Base-by-base conservation (phyloP, 2,329 filamentous ascomycete species). In the Cladosporium sp. region DNA sequence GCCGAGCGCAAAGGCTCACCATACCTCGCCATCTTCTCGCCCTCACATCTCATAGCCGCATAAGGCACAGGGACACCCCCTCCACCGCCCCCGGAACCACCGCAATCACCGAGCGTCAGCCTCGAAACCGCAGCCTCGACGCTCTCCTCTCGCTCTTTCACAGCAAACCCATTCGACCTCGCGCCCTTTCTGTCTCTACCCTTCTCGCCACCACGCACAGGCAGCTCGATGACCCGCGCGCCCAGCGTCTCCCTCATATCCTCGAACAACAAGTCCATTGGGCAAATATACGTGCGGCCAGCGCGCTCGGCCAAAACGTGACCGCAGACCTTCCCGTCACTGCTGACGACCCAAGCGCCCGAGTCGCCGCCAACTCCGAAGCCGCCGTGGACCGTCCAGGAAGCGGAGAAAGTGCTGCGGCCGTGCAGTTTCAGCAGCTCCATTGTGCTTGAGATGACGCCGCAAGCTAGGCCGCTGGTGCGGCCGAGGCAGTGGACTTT, bases 291-390 rank as follows among this genome's bases (percentile, higher is more conserved):
- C 0, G 90, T 90, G 4, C 89, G 84, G 37, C 82, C 82, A 11
- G 54, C 52, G 63, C 88, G 92, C 54, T 84, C 82, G 0, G 92
- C 92, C 11, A 97, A 77, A 0, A 97, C 88, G 61, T 96, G 92
- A 0, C 92, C 92, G 59, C 89, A 93, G 3, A 96, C 82, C 32
- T 84, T 80, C 1, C 89, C 89, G 5, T 79, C 78, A 51, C 88
- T 85, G 59, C 92, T 88, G 13, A 96, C 83, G 3, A 97, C 82
- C 92, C 92, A 97, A 0, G 92, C 92, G 3, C 92, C 92, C 6
- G 86, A 92, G 66, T 97, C 92, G 15, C 92, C 92, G 2, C 91
- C 91, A 11, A 93, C 82, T 70, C 63, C 57, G 59, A 83, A 82
- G 32, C 77, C 77, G 30, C 81, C 80, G 19, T 77, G 73, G 27